Evolutionary conservation across 345 rosid species (phyloP), one percentile per base, ranked within the genome.

Genomic region (Brassica cretica): DNA sequence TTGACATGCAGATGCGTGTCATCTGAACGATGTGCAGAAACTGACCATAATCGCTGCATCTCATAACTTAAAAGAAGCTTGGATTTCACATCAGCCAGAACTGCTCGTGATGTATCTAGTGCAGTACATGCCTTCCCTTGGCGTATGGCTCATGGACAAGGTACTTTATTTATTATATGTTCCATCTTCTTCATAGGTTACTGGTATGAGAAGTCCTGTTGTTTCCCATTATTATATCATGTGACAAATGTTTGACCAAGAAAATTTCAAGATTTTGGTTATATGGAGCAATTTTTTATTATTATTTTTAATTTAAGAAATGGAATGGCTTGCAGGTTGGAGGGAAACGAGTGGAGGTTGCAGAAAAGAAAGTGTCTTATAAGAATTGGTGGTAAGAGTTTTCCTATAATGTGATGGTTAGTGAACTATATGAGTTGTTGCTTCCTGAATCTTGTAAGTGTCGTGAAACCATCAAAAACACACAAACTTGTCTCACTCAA

Each of bases 61-160:
- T 61, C 97, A 89, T 78, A 85, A 87, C 78, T 82, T 94, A 75
- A 94, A 94, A 80, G 98, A 94, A 88, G 98, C 74, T 67, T 94
- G 98, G 98, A 91, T 94, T 80, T 94, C 98, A 74, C 55, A 83
- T 82, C 93, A 91, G 98, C 98, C 98, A 74, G 97, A 91, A 30
- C 85, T 94, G 24, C 87, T 87, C 29, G 92, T 94, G 56, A 88
- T 92, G 95, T 94, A 92, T 84, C 80, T 92, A 68, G 92, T 94
- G 80, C 98, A 94, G 72, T 89, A 91, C 87, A 85, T 92, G 89
- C 97, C 97, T 33, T 84, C 82, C 19, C 59, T 92, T 51, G 98
- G 97, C 80, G 87, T 85, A 74, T 92, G 96, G 96, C 89, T 94
- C 66, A 94, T 94, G 95, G 98, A 94, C 87, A 91, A 88, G 97